Conservation (phyloP, 2,329 filamentous ascomycete genomes). For the Fusarium nematophilum region DNA sequence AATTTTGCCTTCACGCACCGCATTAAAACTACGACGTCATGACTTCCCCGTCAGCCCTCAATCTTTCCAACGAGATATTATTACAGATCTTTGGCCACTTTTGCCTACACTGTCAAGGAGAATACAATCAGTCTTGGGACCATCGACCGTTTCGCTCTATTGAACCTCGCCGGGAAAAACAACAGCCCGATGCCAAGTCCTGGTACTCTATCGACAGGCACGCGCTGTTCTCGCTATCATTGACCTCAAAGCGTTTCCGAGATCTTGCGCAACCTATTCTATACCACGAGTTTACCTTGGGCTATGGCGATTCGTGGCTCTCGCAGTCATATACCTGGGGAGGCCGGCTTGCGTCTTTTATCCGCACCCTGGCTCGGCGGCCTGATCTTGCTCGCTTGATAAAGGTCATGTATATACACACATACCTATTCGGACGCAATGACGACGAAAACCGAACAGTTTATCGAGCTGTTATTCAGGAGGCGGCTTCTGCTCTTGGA, state of each 20-base stretch:
- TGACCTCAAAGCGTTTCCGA: neutral
- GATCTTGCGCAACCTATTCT: slow-evolving; percentile 1
- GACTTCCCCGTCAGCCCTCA: too few relatives aligned
- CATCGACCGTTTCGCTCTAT: neutral
- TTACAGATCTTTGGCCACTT: neutral
- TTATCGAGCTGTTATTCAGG: neutral
- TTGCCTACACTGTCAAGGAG: slow-evolving; percentile 8
- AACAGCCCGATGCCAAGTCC: neutral
- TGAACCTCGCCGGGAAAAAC: too few relatives aligned
- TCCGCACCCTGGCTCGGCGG: neutral
- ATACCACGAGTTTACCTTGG: slow-evolving; percentile 22
- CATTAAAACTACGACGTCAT: too few relatives aligned
- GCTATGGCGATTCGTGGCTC: slow-evolving; percentile 1
- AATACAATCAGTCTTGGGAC: neutral
- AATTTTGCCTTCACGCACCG: too few relatives aligned
- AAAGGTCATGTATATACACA: neutral
- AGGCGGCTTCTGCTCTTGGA: neutral
- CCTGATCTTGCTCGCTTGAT: slow-evolving; percentile 2
- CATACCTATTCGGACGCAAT: neutral
- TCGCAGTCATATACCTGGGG: neutral
- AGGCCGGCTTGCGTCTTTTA: slow-evolving; percentile 4
- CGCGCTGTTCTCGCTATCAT: slow-evolving; percentile 1
- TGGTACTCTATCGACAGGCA: slow-evolving; percentile 3
- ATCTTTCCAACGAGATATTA: neutral
- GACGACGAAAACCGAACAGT: neutral